Percentiles rank a stretch among this genome's conserved stretches.
These are phyloP conservation scores for Gryganskiella cystojenkinii DNA, from an alignment of 192 early-diverging fungal genomes.

Conservation along the genomic window DNA sequence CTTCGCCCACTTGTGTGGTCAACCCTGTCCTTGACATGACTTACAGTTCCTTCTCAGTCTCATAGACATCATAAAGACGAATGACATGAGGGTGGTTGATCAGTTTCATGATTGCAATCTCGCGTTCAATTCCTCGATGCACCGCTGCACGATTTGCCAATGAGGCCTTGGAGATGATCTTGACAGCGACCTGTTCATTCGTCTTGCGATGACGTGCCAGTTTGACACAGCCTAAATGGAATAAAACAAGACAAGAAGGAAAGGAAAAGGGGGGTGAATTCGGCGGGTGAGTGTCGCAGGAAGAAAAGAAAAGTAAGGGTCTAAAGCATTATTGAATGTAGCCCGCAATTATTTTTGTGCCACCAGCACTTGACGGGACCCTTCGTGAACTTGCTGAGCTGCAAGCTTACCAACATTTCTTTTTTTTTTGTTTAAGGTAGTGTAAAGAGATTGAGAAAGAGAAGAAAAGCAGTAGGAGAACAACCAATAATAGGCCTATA, in stretches of 20 bases:
- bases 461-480: too few species aligned
- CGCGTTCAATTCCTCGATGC: constrained; percentile 60
- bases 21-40: constrained; percentile 13
- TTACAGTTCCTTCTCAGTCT: constrained; percentile 53
- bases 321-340: neutral
- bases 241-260: too few species aligned
- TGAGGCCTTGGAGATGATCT: constrained; percentile 62
- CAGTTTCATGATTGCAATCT: constrained; percentile 66
- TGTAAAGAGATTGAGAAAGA: too few species aligned
- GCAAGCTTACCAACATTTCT: too few species aligned
- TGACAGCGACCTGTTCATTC: constrained; percentile 64
- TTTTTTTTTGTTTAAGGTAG: too few species aligned
- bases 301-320: neutral
- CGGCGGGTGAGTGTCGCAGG: neutral
- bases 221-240: constrained; percentile 62
- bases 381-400: too few species aligned
- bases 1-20: neutral
- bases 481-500: too few species aligned
- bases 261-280: neutral
- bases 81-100: constrained; percentile 66
- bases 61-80: constrained; percentile 61
- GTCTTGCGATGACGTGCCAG: constrained; percentile 60
- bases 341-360: too few species aligned
- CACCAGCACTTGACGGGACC: too few species aligned
- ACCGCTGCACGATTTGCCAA: constrained; percentile 56